Conservation (phyloP, 176 grass and related monocot species). For the Avena insularis region DNA sequence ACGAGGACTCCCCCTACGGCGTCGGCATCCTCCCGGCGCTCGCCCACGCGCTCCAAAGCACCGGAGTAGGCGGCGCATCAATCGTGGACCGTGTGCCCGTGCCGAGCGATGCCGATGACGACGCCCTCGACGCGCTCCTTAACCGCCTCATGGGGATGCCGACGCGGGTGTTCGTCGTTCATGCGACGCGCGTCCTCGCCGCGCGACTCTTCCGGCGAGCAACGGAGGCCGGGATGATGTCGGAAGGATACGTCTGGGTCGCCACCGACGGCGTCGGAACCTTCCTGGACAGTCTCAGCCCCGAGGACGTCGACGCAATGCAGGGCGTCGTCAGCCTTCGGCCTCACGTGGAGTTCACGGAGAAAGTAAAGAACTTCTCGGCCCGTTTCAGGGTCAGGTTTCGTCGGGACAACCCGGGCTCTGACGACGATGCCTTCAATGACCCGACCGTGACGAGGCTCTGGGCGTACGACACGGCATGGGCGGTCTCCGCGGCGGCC, state of each 20-base stretch:
- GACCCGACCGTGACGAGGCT: constrained; percentile 33
- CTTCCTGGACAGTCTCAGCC: constrained; percentile 5
- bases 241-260: constrained; percentile 58
- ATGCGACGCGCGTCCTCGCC: constrained; percentile 3
- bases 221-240: constrained; percentile 48
- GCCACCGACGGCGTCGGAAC: constrained; percentile 43
- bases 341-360: constrained; percentile 31
- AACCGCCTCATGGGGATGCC: constrained; percentile 50
- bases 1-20: constrained; percentile 72
- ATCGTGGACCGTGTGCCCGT: constrained; percentile 49
- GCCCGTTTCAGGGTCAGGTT: constrained; percentile 49
- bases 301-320: constrained; percentile 47
- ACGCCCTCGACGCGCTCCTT: constrained; percentile 39
- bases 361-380: constrained; percentile 37
- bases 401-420: constrained; percentile 33
- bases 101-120: constrained; percentile 23
- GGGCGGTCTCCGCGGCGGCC: constrained; percentile 52
- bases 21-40: constrained; percentile 56
- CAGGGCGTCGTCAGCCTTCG: constrained; percentile 65
- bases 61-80: not conserved
- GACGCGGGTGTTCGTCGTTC: constrained; percentile 79
- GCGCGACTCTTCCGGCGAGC: constrained; percentile 55
- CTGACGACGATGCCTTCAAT: not conserved
- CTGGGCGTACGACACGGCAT: constrained; percentile 60
- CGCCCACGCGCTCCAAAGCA: constrained; percentile 49